Conservation (phyloP, 352 stramenopile genomes). For the Globisporangium camurandrum region DNA sequence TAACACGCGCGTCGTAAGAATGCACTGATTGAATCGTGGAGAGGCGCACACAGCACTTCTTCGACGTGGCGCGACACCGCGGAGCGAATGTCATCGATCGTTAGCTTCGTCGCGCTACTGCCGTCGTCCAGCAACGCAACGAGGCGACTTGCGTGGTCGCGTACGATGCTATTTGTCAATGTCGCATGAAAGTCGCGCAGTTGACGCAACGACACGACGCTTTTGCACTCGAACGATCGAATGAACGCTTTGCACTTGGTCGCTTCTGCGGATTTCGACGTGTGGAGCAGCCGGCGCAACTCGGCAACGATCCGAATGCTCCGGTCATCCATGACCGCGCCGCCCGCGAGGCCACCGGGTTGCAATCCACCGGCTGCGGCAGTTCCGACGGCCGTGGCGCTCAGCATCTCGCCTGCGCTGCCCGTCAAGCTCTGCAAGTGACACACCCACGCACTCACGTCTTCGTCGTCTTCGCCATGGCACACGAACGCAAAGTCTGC, state of each 20-base stretch:
- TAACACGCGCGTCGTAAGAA: conserved; percentile 57
- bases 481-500: conserved; percentile 71
- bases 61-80: conserved; percentile 77
- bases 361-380: conserved; percentile 26
- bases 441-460: conserved; percentile 82
- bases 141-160: conserved; percentile 55
- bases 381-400: conserved; percentile 28
- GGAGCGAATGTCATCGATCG: conserved; percentile 40
- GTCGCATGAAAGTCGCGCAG: conserved; percentile 56
- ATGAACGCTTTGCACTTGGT: conserved; percentile 65
- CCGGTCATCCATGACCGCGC: conserved; percentile 48
- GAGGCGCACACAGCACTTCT: conserved; percentile 62
- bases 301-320: conserved; percentile 82
- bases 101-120: conserved; percentile 50
- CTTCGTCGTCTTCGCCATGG: conserved; percentile 74
- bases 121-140: conserved; percentile 40
- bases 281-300: conserved; percentile 66
- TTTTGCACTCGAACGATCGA: conserved; percentile 44
- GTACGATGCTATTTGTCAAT: conserved; percentile 58
- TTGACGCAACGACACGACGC: conserved; percentile 30
- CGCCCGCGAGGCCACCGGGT: conserved; percentile 16
- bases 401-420: conserved; percentile 29
- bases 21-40: conserved; percentile 52
- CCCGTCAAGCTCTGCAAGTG: conserved; percentile 65
- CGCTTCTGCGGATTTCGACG: conserved; percentile 64